Evolutionary conservation across 2,329 filamentous ascomycete species (phyloP), one percentile per base, ranked within the genome.

Genomic region (Scleromitrula shiraiana): DNA sequence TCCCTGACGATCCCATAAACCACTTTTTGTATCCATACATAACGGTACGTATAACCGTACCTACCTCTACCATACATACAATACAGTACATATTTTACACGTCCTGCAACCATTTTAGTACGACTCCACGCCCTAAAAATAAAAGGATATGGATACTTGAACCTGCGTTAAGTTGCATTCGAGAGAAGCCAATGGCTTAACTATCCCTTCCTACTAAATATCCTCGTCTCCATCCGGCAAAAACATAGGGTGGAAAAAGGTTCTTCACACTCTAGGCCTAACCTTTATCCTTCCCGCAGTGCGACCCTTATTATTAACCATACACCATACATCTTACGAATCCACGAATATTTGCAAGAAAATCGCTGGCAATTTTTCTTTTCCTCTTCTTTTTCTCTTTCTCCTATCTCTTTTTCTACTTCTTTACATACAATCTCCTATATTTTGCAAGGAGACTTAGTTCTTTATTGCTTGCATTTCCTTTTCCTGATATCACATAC

Each of bases 221-320:
- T 54, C 50, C 55, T 52, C 56, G 53, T 53, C 54, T 46, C 49
- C 49, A 33, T 42, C 29, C 40, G 49, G 51, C 55, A 55, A 50
- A 47, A 55, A 54, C 53, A 41, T 46, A 53, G 41, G 41, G 37
- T 56, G 45, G 48, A 53, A 52, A 52, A n/a, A n/a, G n/a, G n/a
- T n/a, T 56, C 53, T 54, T 53, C 59, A 59, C 57, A 56, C 50
- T 54, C 46, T 43, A 45, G 33, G 46, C 51, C 44, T n/a, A n/a
- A n/a, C n/a, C n/a, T n/a, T 51, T 56, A 41, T 52, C 53, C 49
- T 41, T 44, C 48, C 46, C 38, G 46, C 29, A 37, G 33, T 35
- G 17, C 46, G 49, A 43, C 44, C 43, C 36, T 45, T 52, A 41
- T 35, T 37, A 27, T 41, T 32, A 47, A 47, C 30, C 30, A 26